Percentiles rank a stretch among this genome's conserved stretches.
Conservation (phyloP, 176 grass and related monocot genomes). For the Phoenix dactylifera region DNA sequence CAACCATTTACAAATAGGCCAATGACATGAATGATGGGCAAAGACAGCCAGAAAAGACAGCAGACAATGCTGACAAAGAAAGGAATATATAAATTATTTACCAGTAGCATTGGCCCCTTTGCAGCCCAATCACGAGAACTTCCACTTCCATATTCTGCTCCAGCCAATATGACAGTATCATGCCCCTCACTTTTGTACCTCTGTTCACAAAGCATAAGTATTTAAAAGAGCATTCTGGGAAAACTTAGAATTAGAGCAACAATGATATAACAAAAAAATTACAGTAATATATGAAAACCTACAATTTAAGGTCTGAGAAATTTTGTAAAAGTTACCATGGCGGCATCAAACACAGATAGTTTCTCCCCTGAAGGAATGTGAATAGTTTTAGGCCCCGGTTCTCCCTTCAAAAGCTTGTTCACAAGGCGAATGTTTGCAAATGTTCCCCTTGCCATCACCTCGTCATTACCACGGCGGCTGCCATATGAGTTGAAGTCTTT, state of each 20-base stretch:
- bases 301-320: too few species aligned
- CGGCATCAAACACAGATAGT: constrained; percentile 77
- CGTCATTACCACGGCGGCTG: constrained; percentile 84
- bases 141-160: constrained; percentile 90
- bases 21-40: neutral
- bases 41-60: too few species aligned
- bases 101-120: constrained; percentile 93
- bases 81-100: constrained; percentile 6
- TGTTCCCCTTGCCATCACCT: constrained; percentile 98
- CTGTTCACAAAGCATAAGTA: constrained; percentile 28
- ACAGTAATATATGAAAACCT: too few species aligned
- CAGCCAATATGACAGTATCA: constrained; percentile 77
- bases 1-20: constrained; percentile 12
- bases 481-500: constrained; percentile 97
- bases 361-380: constrained; percentile 87
- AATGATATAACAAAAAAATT: too few species aligned
- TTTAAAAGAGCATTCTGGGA: neutral
- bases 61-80: neutral
- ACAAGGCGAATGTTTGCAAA: constrained; percentile 96
- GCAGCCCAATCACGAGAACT: constrained; percentile 97
- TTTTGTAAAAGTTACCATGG: constrained; percentile 37
- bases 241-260: too few species aligned
- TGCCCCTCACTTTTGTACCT: constrained; percentile 83
- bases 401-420: constrained; percentile 92
- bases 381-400: constrained; percentile 75